Evolutionary conservation across 2,329 filamentous ascomycete genomes (phyloP), one percentile per base, ranked within the genome.

Genomic region (Pezicula radicicola): DNA sequence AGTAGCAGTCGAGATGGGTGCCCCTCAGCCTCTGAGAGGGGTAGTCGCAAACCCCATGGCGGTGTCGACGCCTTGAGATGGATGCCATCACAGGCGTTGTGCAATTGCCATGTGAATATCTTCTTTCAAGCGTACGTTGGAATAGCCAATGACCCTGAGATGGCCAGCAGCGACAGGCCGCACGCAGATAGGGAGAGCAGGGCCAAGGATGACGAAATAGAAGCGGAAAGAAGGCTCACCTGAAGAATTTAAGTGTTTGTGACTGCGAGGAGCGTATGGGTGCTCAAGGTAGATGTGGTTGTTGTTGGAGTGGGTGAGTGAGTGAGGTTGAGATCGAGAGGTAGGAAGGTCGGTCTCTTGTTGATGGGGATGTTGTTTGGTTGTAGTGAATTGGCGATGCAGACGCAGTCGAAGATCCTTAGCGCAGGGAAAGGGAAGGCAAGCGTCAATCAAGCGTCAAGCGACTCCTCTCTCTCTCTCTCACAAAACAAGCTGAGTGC

Each of bases 11-110:
- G 50, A 44, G 41, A 54, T 50, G 44, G 52, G 40, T 65, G 55
- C 63, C 63, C 63, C 63, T 65, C 63, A 55, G 46, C 53, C 16
- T n/a, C 6, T 30, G 43, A 45, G 61, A 63, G 62, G 60, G 61
- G 61, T 52, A 60, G 50, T 54, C 50, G 56, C 55, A 54, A 50
- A 50, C 46, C 44, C 47, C 54, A 48, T 46, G n/a, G 12, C 42
- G 35, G 19, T 19, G 33, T 13, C 16, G 39, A 40, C 28, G 30
- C n/a, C 18, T 39, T 12, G 37, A 39, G 37, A 41, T 16, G 25
- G 27, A 47, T 19, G 19, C 18, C 35, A 41, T 51, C 48, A 41
- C 18, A 19, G 51, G 12, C 41, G 33, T 37, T n/a, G 37, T 36
- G 13, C 18, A 42, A 19, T 25, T 33, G 30, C 30, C 30, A 33